Conservation (phyloP, 2,329 filamentous ascomycete genomes). For the Leptographium galeiforme region DNA sequence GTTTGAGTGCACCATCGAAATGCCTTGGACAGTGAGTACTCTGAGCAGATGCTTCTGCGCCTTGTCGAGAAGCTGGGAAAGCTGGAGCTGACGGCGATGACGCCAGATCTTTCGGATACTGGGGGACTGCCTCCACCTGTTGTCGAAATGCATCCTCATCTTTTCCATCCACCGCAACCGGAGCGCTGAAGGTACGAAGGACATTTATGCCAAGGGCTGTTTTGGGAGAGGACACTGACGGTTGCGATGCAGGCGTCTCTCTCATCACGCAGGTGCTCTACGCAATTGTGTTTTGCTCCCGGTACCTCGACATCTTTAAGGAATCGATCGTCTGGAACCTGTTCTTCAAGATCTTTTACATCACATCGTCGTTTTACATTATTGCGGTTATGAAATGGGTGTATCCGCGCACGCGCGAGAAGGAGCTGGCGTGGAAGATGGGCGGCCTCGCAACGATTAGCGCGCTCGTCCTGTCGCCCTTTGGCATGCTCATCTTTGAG, state of each 20-base stretch:
- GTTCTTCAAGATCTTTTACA: constrained; percentile 81
- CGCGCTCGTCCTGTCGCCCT: constrained; percentile 54
- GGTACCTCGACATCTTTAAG: constrained; percentile 72
- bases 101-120: constrained; percentile 56
- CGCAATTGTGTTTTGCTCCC: constrained; percentile 67
- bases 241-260: constrained; percentile 51
- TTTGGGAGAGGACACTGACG: neutral
- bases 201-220: constrained; percentile 7
- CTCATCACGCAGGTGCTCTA: constrained; percentile 87
- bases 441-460: constrained; percentile 55
- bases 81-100: neutral
- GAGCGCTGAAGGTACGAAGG: constrained; percentile 58
- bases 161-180: constrained; percentile 79
- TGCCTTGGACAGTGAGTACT: no score
- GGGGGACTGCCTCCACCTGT: constrained; percentile 72
- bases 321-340: constrained; percentile 53
- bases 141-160: constrained; percentile 82
- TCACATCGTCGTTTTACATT: constrained; percentile 72
- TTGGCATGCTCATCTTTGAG: constrained; percentile 58
- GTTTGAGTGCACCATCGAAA: no score
- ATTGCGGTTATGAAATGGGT: constrained; percentile 77
- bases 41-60: no score
- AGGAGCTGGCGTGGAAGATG: constrained; percentile 88
- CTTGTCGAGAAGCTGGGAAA: no score
- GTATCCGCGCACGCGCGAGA: constrained; percentile 76